Conservation (phyloP, 129 eudicot genomes). For the Silybum marianum region DNA sequence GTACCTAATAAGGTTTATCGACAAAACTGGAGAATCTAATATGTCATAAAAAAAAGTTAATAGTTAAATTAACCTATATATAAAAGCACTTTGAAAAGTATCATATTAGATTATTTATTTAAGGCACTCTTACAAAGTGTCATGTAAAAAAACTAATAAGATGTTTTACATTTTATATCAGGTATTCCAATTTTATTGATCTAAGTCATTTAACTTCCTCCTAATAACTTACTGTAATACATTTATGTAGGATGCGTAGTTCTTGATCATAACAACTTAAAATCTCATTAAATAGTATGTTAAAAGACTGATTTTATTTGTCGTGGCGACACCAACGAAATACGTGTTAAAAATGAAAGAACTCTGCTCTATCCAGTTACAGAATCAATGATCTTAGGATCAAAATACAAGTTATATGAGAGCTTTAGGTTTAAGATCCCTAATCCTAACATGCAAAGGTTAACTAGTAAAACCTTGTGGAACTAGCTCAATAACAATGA, state of each 20-base stretch:
- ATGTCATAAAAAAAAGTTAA: too few relatives aligned
- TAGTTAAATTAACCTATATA: too few relatives aligned
- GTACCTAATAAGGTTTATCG: background rate
- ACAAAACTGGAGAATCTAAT: too few relatives aligned
- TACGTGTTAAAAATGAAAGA: background rate
- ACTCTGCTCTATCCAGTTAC: background rate
- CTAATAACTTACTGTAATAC: background rate
- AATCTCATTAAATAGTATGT: background rate
- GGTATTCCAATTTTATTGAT: background rate
- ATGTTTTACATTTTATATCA: background rate
- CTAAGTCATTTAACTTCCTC: background rate
- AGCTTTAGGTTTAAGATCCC: slow-evolving; percentile 12
- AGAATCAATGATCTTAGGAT: background rate
- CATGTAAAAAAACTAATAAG: background rate
- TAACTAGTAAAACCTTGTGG: background rate
- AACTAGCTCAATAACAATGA: too few relatives aligned
- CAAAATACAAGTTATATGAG: background rate
- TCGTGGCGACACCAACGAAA: background rate
- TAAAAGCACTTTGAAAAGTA: background rate
- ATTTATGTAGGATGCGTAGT: background rate
- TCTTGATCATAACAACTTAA: background rate
- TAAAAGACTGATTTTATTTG: background rate
- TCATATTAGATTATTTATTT: too few relatives aligned
- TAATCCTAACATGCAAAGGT: background rate
- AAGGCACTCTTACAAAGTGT: background rate